Percentiles rank a stretch among this genome's conserved stretches.
These are phyloP conservation scores for Vigna reflexopilosa DNA, from an alignment of 306 rosid genomes.

Conservation along the genomic window DNA sequence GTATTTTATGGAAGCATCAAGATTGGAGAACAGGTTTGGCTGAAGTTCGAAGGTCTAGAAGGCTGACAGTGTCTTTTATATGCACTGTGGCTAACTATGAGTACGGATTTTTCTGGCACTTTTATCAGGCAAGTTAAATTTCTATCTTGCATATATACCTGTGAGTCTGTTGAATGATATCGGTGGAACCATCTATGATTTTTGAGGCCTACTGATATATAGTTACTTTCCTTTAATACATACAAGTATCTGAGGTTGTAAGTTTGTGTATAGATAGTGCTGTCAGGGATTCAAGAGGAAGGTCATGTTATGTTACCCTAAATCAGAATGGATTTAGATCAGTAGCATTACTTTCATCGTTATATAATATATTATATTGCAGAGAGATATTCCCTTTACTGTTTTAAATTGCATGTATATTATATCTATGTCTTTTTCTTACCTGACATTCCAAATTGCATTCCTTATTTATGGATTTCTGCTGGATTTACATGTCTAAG, in stretches of 20 bases:
- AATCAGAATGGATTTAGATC: constrained; percentile 14
- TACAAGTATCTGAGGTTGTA: constrained; percentile 17
- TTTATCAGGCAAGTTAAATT: constrained; percentile 75
- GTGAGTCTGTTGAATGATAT: constrained; percentile 25
- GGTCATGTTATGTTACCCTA: neutral
- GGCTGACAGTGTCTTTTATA: constrained; percentile 77
- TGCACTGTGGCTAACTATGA: constrained; percentile 90
- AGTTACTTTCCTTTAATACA: neutral
- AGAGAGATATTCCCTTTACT: neutral
- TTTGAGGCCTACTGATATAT: constrained; percentile 25
- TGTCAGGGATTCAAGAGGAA: constrained; percentile 1
- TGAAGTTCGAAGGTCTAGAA: constrained; percentile 82
- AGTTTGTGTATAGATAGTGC: constrained; percentile 4
- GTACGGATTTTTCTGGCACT: constrained; percentile 85
- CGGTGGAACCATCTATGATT: constrained; percentile 23
- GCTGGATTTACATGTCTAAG: constrained; percentile 22
- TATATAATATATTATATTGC: constrained; percentile 3
- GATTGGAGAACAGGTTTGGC: constrained; percentile 90
- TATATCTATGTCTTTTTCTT: neutral
- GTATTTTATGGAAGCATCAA: constrained; percentile 88
- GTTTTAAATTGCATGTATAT: neutral
- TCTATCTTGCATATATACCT: constrained; percentile 7
- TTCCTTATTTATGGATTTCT: neutral
- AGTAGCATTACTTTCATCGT: neutral
- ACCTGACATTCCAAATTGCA: neutral